Evolutionary conservation across 1,284 basidiomycete species (phyloP).

Genomic region (Termitomyces sp.): DNA sequence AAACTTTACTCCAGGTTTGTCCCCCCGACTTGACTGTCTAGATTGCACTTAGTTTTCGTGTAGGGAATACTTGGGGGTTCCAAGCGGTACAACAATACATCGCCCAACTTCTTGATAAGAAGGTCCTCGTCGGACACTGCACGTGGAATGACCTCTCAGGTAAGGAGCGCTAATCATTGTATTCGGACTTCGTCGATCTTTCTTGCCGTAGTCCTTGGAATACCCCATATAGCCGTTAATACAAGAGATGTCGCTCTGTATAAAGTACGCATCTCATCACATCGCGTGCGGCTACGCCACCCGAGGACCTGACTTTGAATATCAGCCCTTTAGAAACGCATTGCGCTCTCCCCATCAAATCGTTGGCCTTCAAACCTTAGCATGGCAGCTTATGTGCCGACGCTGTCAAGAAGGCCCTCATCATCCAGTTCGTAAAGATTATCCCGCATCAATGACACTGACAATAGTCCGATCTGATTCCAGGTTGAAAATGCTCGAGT

Average conservation of each 20-base stretch:
- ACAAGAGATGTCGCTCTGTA: conserved; percentile 81
- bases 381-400: conserved; percentile 75
- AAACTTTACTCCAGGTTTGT: conserved; percentile 45
- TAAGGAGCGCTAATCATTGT: conserved; percentile 22
- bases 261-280: conserved; percentile 35
- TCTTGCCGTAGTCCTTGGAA: conserved; percentile 57
- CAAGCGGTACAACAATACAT: conserved; percentile 57
- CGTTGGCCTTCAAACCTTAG: conserved; percentile 68
- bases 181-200: not conserved
- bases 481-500: conserved; percentile 77
- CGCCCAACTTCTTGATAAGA: conserved; percentile 57
- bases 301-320: conserved; percentile 7
- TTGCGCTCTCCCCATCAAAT: conserved; percentile 59
- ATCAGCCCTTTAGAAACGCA: conserved; percentile 63
- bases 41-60: conserved; percentile 3
- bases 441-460: conserved; percentile 6
- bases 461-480: conserved; percentile 7
- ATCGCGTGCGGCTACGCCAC: conserved; percentile 8
- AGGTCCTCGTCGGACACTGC: conserved; percentile 67
- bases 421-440: conserved; percentile 52
- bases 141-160: conserved; percentile 78
- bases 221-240: conserved; percentile 71
- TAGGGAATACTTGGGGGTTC: conserved; percentile 51
- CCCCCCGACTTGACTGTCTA: conserved; percentile 1
- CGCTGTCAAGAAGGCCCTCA: conserved; percentile 65